These are phyloP conservation scores for Candida mesenterica DNA, from an alignment of 1,139 yeast species.

Conservation along the genomic window DNA sequence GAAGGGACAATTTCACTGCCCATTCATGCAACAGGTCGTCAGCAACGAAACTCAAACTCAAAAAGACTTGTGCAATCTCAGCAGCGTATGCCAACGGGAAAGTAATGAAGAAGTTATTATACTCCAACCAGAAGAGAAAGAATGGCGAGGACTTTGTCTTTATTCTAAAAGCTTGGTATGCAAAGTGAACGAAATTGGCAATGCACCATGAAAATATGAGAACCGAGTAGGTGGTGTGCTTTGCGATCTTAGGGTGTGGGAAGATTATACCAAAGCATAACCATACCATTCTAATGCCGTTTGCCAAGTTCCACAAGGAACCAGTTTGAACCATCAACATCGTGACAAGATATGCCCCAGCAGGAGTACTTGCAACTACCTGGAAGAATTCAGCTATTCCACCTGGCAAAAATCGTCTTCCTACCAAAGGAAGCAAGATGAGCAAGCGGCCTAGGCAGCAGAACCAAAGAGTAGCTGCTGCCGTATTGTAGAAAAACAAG, in stretches of 20 bases:
- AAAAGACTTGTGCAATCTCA: constrained; percentile 53
- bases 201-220: constrained; percentile 48
- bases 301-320: constrained; percentile 31
- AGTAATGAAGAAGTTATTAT: constrained; percentile 38
- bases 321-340: constrained; percentile 4
- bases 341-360: neutral
- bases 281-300: constrained; percentile 38
- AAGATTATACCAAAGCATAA: constrained; percentile 46
- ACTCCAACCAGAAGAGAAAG: constrained; percentile 39
- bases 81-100: constrained; percentile 47
- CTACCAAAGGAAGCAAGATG: constrained; percentile 59
- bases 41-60: constrained; percentile 46
- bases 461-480: constrained; percentile 48
- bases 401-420: constrained; percentile 60
- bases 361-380: constrained; percentile 37
- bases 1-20: constrained; percentile 25
- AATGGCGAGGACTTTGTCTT: constrained; percentile 35
- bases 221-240: constrained; percentile 47
- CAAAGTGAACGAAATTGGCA: constrained; percentile 40
- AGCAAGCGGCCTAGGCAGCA: constrained; percentile 52
- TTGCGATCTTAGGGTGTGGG: constrained; percentile 50
- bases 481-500: constrained; percentile 35
- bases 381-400: constrained; percentile 68
- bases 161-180: constrained; percentile 48
- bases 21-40: constrained; percentile 31